Evolutionary conservation across 306 rosid species (phyloP).

Genomic region (Vigna unguiculata): DNA sequence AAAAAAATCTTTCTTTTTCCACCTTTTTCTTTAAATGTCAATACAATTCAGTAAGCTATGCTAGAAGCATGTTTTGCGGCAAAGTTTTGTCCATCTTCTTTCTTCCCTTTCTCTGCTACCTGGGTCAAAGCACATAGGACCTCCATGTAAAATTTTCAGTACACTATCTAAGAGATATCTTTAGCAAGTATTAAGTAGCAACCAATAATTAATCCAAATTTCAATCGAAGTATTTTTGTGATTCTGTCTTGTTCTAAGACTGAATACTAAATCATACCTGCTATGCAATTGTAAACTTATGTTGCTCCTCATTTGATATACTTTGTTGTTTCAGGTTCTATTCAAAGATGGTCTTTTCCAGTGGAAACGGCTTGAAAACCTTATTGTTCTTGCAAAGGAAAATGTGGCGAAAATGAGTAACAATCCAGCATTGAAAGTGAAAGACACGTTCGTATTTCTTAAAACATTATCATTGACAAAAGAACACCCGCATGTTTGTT

Average conservation of each 20-base stretch:
- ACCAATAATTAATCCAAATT: background rate
- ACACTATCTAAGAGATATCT: background rate
- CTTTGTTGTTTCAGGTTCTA: slow-evolving; percentile 68
- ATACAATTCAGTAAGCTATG: slow-evolving; percentile 29
- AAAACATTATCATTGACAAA: slow-evolving; percentile 1
- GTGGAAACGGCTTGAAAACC: slow-evolving; percentile 99
- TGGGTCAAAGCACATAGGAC: slow-evolving; percentile 30
- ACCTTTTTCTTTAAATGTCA: slow-evolving; percentile 5
- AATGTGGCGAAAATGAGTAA: slow-evolving; percentile 95
- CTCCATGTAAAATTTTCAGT: slow-evolving; percentile 22
- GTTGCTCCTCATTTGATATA: slow-evolving; percentile 31
- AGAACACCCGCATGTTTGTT: slow-evolving; percentile 24
- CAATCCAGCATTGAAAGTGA: slow-evolving; percentile 88
- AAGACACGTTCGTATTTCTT: slow-evolving; percentile 60
- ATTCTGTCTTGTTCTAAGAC: slow-evolving; percentile 5
- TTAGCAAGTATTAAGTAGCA: background rate
- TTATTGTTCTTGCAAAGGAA: slow-evolving; percentile 93
- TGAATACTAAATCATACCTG: slow-evolving; percentile 25
- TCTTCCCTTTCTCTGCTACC: slow-evolving; percentile 21
- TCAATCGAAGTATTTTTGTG: background rate
- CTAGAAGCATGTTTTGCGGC: slow-evolving; percentile 32
- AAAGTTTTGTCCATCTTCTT: background rate
- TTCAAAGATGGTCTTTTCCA: slow-evolving; percentile 96
- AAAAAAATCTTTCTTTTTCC: background rate
- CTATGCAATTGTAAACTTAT: background rate